Percentiles rank a stretch among this genome's conserved stretches.
phyloP scores from a whole-genome alignment of 768 basidiomycete genomes.

The Xanthoconium stramineum region DNA sequence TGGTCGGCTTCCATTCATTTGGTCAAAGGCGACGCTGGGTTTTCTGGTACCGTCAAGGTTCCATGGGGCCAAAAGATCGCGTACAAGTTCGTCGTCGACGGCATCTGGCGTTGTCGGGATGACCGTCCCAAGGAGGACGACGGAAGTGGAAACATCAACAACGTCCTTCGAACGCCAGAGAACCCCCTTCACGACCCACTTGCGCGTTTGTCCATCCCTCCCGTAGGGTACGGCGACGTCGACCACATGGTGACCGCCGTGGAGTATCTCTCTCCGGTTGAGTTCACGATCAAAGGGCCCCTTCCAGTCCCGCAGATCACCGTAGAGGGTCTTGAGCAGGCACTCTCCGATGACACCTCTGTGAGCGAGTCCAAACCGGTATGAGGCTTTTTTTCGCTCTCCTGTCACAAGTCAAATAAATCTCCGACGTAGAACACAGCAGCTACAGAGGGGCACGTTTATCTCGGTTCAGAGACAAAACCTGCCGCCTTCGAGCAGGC shows the following conservation, averaged over 20 bases:
- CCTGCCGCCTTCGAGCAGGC: neutral
- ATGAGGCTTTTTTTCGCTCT: neutral
- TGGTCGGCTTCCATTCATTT: constrained; percentile 62
- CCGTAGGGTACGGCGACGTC: constrained; percentile 8
- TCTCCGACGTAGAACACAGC: constrained; percentile 20
- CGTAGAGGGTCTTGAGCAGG: constrained; percentile 6
- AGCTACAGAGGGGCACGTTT: constrained; percentile 18
- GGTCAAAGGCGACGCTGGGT: constrained; percentile 50
- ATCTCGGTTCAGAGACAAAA: constrained; percentile 2
- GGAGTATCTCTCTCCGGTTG: constrained; percentile 15
- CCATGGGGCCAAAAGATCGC: constrained; percentile 61
- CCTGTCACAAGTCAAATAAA: neutral
- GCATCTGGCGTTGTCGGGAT: constrained; percentile 54
- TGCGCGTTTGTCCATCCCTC: constrained; percentile 16
- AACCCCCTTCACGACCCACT: constrained; percentile 31
- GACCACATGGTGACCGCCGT: constrained; percentile 28
- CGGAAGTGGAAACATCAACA: constrained; percentile 64
- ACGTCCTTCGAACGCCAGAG: constrained; percentile 55
- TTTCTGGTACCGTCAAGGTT: constrained; percentile 49
- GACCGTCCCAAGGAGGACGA: constrained; percentile 62
- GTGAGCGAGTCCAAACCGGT: constrained; percentile 19
- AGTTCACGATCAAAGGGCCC: constrained; percentile 6
- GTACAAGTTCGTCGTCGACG: constrained; percentile 84
- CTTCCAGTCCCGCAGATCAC: constrained; percentile 19
- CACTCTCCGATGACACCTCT: constrained; percentile 36